These are phyloP conservation scores for Iberis pinnata DNA, from an alignment of 345 rosid genomes.

Conservation along the genomic window DNA sequence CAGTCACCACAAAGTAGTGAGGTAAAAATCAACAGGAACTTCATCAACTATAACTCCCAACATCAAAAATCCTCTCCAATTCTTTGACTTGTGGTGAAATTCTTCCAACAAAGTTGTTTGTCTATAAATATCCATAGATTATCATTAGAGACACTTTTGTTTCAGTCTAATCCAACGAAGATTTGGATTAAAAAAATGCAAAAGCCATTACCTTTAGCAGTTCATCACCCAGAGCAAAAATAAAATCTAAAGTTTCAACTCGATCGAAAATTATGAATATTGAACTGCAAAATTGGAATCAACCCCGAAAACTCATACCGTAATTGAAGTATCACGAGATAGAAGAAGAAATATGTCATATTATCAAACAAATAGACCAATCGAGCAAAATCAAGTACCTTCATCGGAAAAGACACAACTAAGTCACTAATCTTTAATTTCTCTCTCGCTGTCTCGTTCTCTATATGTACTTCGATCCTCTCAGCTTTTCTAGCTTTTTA, in stretches of 20 bases:
- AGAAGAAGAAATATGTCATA: slow-evolving; percentile 4
- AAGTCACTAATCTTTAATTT: slow-evolving; percentile 49
- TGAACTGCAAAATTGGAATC: slow-evolving; percentile 47
- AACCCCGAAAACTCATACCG: background rate
- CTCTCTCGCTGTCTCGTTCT: slow-evolving; percentile 13
- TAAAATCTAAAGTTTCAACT: slow-evolving; percentile 97
- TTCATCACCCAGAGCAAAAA: slow-evolving; percentile 92
- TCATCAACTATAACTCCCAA: slow-evolving; percentile 90
- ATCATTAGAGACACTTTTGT: slow-evolving; percentile 2
- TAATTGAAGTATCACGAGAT: background rate
- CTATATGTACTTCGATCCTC: no score
- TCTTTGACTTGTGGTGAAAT: slow-evolving; percentile 97
- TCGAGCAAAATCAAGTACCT: slow-evolving; percentile 37
- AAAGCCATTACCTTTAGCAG: slow-evolving; percentile 58
- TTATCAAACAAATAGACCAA: background rate
- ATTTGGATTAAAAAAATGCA: background rate
- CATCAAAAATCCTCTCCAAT: slow-evolving; percentile 74
- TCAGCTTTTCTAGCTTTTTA: no score
- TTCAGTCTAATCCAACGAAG: background rate
- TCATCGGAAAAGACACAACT: slow-evolving; percentile 81
- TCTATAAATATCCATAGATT: slow-evolving; percentile 42
- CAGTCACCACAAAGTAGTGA: slow-evolving; percentile 39
- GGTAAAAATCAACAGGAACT: slow-evolving; percentile 91
- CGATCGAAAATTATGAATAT: slow-evolving; percentile 89
- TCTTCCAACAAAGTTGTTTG: slow-evolving; percentile 83